Percentiles rank a stretch among this genome's conserved stretches.
Evolutionary conservation across 1,284 basidiomycete genomes (phyloP).

Genomic region (Malassezia dermatis): DNA sequence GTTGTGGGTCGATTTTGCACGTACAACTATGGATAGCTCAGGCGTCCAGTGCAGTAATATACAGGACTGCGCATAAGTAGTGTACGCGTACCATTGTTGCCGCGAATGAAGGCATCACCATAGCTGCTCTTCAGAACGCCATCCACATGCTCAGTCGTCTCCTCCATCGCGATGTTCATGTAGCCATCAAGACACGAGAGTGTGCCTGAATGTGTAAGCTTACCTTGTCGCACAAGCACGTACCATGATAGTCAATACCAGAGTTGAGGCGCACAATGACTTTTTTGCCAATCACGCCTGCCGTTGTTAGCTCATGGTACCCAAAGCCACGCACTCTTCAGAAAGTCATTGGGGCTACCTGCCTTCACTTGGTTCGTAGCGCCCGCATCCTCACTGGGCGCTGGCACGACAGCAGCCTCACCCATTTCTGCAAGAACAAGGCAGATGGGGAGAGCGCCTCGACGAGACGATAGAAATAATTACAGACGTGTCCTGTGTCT

Average conservation of each 20-base stretch:
- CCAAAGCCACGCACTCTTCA: conserved; percentile 25
- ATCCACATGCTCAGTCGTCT: conserved; percentile 87
- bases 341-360: conserved; percentile 41
- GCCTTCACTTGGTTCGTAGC: conserved; percentile 15
- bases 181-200: conserved; percentile 88
- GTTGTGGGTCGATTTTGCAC: background rate
- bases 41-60: conserved; percentile 21
- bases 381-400: background rate
- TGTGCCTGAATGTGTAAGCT: conserved; percentile 55
- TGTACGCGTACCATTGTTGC: conserved; percentile 74
- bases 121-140: conserved; percentile 75
- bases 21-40: background rate
- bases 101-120: conserved; percentile 87
- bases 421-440: background rate
- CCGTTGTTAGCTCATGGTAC: conserved; percentile 49
- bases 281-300: conserved; percentile 73
- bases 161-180: conserved; percentile 94
- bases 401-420: background rate
- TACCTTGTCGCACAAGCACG: conserved; percentile 30
- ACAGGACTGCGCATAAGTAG: conserved; percentile 13
- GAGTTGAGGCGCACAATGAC: conserved; percentile 90
- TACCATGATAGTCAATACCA: conserved; percentile 90
- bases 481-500: background rate
- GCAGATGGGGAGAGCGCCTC: background rate
- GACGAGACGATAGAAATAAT: background rate